Base-by-base conservation (phyloP, 805 yeast species). In the Candida sphagnicola region DNA sequence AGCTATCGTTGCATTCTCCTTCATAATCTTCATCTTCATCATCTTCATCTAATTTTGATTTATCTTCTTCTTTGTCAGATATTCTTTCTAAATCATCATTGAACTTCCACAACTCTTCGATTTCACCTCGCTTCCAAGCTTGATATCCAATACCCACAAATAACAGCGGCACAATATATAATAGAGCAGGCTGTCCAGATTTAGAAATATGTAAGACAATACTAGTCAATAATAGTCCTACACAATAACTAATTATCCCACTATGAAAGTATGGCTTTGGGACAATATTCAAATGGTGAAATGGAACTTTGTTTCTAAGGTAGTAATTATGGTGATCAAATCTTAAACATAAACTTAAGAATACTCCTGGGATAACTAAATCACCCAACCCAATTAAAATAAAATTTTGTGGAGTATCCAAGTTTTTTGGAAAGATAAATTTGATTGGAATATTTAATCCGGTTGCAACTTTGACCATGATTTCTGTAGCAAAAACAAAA, bases 301-400 rank as follows among this genome's bases (percentile, higher is more conserved):
- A 74, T 12, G 56, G 40, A 14, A 35, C 13, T 14, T 39, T 25
- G 10, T 41, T 35, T 18, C 33, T 14, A n/a, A 19, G 16, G 34
- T 59, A 50, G 48, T 45, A 44, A 11, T 57, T 56, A 50, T 70
- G 70, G 51, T 61, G 60, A 56, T 82, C 88, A 51, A 61, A 80
- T 40, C 82, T 65, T 28, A 77, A 59, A 48, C 80, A 74, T 30
- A 80, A 56, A 2, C 81, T 58, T 10, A 77, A 61, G 39, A 77
- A 70, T 13, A 65, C 38, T 0, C 82, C 83, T 0, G 89, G 87
- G 11, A 80, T 56, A 2, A 76, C 76, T 37, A 83, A 70, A 53
- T 82, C 89, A 4, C 88, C 88, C 4, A 81, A 58, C 1, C 88
- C 89, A 8, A 82, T 56, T 35, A 80, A 53, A 4, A 74, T 59